These are phyloP conservation scores for Dentipellis fragilis DNA, from an alignment of 768 basidiomycete genomes.

Conservation along the genomic window DNA sequence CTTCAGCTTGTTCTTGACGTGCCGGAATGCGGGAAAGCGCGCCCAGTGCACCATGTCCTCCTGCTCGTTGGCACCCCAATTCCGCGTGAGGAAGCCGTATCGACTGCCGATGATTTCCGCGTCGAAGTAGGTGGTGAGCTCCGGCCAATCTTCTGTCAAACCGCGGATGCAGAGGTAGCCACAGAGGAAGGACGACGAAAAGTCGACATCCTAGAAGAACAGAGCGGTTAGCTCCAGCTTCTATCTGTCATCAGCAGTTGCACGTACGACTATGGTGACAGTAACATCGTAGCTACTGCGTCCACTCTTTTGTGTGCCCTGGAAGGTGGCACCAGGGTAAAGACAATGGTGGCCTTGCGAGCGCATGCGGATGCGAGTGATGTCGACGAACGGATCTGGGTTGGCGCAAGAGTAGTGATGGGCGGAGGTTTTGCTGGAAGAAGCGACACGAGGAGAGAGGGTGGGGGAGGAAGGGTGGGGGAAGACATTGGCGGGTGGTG, in stretches of 20 bases:
- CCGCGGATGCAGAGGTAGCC: constrained; percentile 92
- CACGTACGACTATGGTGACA: constrained; percentile 82
- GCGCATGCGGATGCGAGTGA: constrained; percentile 67
- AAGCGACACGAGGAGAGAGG: constrained; percentile 19
- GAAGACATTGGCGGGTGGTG: constrained; percentile 8
- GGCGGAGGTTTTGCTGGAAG: constrained; percentile 3
- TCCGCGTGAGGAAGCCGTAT: constrained; percentile 83
- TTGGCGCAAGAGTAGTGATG: constrained; percentile 11
- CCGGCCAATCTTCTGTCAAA: constrained; percentile 89
- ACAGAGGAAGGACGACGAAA: constrained; percentile 73
- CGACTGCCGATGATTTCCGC: constrained; percentile 90
- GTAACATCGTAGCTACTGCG: constrained; percentile 91
- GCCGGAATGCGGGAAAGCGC: constrained; percentile 83
- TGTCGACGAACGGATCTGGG: constrained; percentile 56
- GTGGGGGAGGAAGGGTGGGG: constrained; percentile 13
- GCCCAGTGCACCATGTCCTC: constrained; percentile 94
- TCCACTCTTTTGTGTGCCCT: constrained; percentile 90
- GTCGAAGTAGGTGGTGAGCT: constrained; percentile 93
- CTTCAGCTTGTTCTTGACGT: constrained; percentile 71
- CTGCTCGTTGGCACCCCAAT: constrained; percentile 84
- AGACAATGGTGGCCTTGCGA: constrained; percentile 67
- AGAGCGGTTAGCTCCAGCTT: neutral
- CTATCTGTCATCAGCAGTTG: constrained; percentile 3
- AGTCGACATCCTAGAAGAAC: constrained; percentile 70
- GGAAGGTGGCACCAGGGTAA: constrained; percentile 82